These are phyloP conservation scores for Beauveria sp. DNA, from an alignment of 2,329 filamentous ascomycete genomes.

Conservation along the genomic window DNA sequence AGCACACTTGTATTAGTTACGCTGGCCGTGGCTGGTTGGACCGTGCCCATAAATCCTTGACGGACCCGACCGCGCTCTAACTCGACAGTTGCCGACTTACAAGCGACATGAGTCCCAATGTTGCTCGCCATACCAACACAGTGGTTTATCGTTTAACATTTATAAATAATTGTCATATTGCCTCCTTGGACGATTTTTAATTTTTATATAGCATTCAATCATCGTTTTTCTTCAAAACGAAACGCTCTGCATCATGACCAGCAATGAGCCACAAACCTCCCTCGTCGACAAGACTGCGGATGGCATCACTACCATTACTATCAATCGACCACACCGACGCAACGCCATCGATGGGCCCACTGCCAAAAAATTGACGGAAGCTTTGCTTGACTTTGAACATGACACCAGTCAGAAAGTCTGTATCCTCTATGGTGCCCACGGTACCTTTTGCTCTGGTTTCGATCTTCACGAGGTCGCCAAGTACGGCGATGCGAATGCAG, in stretches of 20 bases:
- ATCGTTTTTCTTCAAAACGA: background rate
- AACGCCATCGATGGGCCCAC: conserved; percentile 46
- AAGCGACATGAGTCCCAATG: background rate
- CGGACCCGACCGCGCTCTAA: too few relatives aligned
- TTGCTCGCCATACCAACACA: background rate
- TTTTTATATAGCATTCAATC: background rate
- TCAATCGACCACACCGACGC: conserved; percentile 39
- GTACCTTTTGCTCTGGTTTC: conserved; percentile 45
- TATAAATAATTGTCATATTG: background rate
- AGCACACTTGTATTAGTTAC: background rate
- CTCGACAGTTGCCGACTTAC: background rate
- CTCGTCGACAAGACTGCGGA: conserved; percentile 13
- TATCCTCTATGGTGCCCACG: conserved; percentile 36
- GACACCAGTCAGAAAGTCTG: conserved; percentile 43
- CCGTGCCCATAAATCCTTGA: background rate
- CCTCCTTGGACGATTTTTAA: background rate
- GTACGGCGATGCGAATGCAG: conserved; percentile 1
- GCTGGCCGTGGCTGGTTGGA: background rate
- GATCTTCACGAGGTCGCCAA: conserved; percentile 39
- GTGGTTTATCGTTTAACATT: background rate
- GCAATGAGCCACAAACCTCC: background rate
- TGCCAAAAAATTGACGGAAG: conserved; percentile 36
- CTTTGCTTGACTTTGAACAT: conserved; percentile 40
- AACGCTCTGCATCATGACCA: background rate
- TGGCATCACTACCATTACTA: conserved; percentile 46